Evolutionary conservation across 2,329 filamentous ascomycete species (phyloP).

Genomic region (Cercospora sesami): DNA sequence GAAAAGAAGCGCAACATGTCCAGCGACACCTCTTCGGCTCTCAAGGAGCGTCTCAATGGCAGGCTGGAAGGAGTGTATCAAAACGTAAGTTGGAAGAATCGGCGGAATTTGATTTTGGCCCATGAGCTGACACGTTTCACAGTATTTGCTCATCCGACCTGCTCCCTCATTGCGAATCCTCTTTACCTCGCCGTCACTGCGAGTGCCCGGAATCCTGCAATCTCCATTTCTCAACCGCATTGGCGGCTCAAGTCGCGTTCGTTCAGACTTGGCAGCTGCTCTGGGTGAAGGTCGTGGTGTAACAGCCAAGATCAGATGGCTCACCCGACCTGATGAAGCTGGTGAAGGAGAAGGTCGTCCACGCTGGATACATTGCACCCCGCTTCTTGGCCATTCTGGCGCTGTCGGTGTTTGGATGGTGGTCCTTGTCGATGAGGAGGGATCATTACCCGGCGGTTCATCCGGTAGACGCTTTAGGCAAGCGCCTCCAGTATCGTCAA

Average conservation of each 20-base stretch:
- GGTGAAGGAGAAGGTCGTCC: conserved; percentile 58
- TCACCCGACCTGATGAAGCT: conserved; percentile 48
- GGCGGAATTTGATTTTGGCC: neutral
- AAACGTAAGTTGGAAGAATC: conserved; percentile 48
- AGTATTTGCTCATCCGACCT: conserved; percentile 53
- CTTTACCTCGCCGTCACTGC: conserved; percentile 52
- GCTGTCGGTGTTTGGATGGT: conserved; percentile 78
- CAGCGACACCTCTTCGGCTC: conserved; percentile 15
- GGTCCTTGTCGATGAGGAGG: conserved; percentile 65
- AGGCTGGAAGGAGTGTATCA: conserved; percentile 57
- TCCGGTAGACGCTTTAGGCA: conserved; percentile 37
- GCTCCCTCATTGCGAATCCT: conserved; percentile 52
- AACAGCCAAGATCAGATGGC: conserved; percentile 73
- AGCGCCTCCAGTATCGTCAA: conserved; percentile 39
- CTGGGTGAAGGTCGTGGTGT: conserved; percentile 68
- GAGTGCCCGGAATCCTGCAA: conserved; percentile 52
- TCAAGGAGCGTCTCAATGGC: conserved; percentile 40
- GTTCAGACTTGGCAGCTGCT: conserved; percentile 58
- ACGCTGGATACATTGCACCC: conserved; percentile 77
- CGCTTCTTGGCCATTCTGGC: conserved; percentile 65
- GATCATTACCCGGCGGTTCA: conserved; percentile 21
- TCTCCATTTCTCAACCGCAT: conserved; percentile 52
- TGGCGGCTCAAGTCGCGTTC: conserved; percentile 53
- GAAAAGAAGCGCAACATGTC: conserved; percentile 25
- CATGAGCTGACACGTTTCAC: conserved; percentile 12